These are phyloP conservation scores for Sporisorium exsertum DNA, from an alignment of 1,284 basidiomycete genomes.

Conservation along the genomic window DNA sequence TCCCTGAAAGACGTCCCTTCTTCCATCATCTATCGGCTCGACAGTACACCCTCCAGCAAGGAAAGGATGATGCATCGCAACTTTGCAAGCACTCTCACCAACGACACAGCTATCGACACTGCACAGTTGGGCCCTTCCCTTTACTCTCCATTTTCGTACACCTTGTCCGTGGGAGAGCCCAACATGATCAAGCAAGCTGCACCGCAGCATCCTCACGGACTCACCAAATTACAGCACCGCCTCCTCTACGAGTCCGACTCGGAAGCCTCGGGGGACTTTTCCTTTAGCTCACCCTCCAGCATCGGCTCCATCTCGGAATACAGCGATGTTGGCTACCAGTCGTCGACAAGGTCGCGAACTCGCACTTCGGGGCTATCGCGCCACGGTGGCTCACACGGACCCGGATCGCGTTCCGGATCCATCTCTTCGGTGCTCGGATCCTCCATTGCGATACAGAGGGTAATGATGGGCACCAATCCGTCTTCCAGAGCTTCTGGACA, in stretches of 20 bases:
- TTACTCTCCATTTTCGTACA: conserved; percentile 19
- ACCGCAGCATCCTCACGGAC: conserved; percentile 33
- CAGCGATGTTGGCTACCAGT: conserved; percentile 32
- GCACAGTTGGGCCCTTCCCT: conserved; percentile 7
- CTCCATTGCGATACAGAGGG: conserved; percentile 38
- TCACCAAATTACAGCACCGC: conserved; percentile 47
- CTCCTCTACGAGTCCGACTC: conserved; percentile 52
- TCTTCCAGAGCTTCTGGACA: not conserved
- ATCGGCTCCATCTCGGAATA: conserved; percentile 33
- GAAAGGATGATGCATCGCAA: conserved; percentile 31
- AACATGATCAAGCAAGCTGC: conserved; percentile 49
- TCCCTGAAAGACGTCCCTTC: not conserved
- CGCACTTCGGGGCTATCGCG: conserved; percentile 14
- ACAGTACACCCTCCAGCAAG: not conserved
- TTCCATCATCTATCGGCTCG: not conserved
- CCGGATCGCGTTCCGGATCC: conserved; percentile 28
- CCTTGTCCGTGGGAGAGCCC: conserved; percentile 13
- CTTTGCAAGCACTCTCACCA: conserved; percentile 3
- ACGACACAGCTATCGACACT: conserved; percentile 16
- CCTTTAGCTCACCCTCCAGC: conserved; percentile 45
- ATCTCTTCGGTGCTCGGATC: conserved; percentile 36
- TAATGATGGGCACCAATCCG: conserved; percentile 23
- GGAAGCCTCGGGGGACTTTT: conserved; percentile 35
- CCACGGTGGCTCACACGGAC: conserved; percentile 10
- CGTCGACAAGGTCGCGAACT: conserved; percentile 22